Base-by-base conservation (phyloP, 345 rosid species). In the Cardamine resedifolia region DNA sequence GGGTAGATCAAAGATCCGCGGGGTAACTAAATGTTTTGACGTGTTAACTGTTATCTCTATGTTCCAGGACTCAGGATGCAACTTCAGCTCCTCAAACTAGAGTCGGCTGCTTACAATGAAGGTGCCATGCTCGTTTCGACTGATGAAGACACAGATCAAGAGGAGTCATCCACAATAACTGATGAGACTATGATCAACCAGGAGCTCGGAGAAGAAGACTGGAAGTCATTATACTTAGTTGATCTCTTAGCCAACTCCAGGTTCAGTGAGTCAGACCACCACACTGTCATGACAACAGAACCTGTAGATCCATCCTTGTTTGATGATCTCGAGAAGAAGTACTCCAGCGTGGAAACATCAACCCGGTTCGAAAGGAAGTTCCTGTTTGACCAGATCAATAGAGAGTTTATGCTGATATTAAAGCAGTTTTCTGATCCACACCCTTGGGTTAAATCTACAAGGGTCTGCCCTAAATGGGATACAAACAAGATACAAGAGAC, bases 11-110 rank as follows among this genome's bases (percentile, higher is more conserved):
- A 68, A 43, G 53, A 68, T 41, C 12, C 1, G 36, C 7, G 20
- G 23, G 10, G 43, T 60, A 28, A 23, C 23, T 50, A 44, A 7
- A 48, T 47, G 44, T 28, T 41, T 66, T 62, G 63, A 64, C 6
- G 2, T 28, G 34, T 23, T 33, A 52, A 19, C 5, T 1, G 6
- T 62, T 47, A 10, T 60, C 10, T 44, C 10, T 52, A 52, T 3
- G 6, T 44, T 60, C 10, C 64, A 96, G 99, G 98, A 55, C 98
- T 96, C 58, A 84, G 99, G 56, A 79, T 85, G 91, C 99, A 92
- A 80, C 96, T 96, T 67, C 91, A 87, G 64, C 87, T 92, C 36
- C 92, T 96, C 44, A 96, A 90, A 72, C 79, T 84, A 55, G 95
- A 88, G 71, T 87, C 96, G 16, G 88, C 88, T 58, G 68, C 84